Percentiles rank a stretch among this genome's conserved stretches.
These are phyloP conservation scores for Ceratonia siliqua DNA, from an alignment of 306 rosid genomes.

Conservation along the genomic window DNA sequence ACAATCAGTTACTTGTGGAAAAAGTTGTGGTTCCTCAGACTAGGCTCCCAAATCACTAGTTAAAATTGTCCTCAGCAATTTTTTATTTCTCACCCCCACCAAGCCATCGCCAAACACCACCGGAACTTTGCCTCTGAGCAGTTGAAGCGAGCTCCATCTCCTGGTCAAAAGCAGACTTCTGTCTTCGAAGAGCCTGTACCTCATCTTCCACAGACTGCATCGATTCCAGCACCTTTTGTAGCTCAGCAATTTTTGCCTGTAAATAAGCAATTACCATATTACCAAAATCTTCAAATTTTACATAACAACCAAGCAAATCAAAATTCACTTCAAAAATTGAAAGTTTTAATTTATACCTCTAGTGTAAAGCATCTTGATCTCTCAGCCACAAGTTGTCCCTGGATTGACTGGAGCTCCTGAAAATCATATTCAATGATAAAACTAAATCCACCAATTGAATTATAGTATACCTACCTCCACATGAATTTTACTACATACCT, in stretches of 20 bases:
- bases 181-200: conserved; percentile 75
- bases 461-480: conserved; percentile 3
- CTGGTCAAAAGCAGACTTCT: conserved; percentile 74
- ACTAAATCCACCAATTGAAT: neutral
- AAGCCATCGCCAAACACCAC: conserved; percentile 91
- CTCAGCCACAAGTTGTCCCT: conserved; percentile 88
- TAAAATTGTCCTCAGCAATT: neutral
- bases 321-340: conserved; percentile 1
- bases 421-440: conserved; percentile 37
- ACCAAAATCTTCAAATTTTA: conserved; percentile 9
- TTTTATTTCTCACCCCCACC: conserved; percentile 43
- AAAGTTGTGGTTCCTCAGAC: conserved; percentile 20
- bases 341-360: conserved; percentile 59
- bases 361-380: conserved; percentile 94
- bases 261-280: conserved; percentile 38
- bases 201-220: conserved; percentile 78
- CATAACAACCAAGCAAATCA: neutral
- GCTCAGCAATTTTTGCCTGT: conserved; percentile 88
- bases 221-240: conserved; percentile 73
- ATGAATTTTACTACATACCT: conserved; percentile 53
- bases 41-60: conserved; percentile 26
- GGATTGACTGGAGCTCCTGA: conserved; percentile 94
- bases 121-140: conserved; percentile 76
- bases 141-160: conserved; percentile 67
- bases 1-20: conserved; percentile 25